A percentile compares a stretch with the other conserved stretches of the same genome.
phyloP scores from a whole-genome alignment of 257 asterid genomes.

The Sherardia arvensis region DNA sequence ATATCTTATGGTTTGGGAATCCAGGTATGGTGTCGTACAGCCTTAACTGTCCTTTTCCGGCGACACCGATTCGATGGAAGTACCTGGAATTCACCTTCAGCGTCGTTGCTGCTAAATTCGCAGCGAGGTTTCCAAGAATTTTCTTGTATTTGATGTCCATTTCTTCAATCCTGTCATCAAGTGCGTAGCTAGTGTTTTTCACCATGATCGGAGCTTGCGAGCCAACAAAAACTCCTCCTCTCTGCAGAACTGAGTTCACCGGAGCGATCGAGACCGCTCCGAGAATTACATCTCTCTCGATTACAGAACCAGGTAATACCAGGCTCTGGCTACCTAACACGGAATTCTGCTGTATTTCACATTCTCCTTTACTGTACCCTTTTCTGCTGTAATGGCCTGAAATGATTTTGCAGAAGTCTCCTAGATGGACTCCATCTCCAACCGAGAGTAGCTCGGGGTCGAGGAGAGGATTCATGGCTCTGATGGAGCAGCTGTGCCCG shows the following conservation, averaged over 20 bases:
- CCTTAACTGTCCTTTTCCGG: conserved; percentile 38
- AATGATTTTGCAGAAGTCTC: conserved; percentile 47
- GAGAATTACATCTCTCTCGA: conserved; percentile 52
- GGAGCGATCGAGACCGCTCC: conserved; percentile 74
- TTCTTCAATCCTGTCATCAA: conserved; percentile 54
- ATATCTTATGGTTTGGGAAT: conserved; percentile 42
- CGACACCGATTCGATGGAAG: conserved; percentile 54
- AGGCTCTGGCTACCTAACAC: conserved; percentile 56
- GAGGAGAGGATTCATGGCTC: conserved; percentile 53
- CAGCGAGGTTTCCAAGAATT: conserved; percentile 53
- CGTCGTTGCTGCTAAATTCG: conserved; percentile 49
- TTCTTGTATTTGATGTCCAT: conserved; percentile 54
- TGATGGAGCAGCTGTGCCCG: conserved; percentile 53
- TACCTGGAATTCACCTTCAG: conserved; percentile 41
- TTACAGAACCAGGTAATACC: conserved; percentile 51
- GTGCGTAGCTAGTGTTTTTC: conserved; percentile 27
- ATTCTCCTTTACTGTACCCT: conserved; percentile 27
- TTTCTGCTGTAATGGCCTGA: conserved; percentile 32
- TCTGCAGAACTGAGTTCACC: conserved; percentile 22
- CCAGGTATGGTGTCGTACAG: conserved; percentile 32
- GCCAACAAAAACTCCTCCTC: conserved; percentile 52
- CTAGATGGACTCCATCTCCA: conserved; percentile 55
- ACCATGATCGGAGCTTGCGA: conserved; percentile 53
- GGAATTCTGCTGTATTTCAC: conserved; percentile 38
- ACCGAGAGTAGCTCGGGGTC: conserved; percentile 41